Evolutionary conservation across 2,329 filamentous ascomycete genomes (phyloP).

Genomic region (Cercospora sp.): DNA sequence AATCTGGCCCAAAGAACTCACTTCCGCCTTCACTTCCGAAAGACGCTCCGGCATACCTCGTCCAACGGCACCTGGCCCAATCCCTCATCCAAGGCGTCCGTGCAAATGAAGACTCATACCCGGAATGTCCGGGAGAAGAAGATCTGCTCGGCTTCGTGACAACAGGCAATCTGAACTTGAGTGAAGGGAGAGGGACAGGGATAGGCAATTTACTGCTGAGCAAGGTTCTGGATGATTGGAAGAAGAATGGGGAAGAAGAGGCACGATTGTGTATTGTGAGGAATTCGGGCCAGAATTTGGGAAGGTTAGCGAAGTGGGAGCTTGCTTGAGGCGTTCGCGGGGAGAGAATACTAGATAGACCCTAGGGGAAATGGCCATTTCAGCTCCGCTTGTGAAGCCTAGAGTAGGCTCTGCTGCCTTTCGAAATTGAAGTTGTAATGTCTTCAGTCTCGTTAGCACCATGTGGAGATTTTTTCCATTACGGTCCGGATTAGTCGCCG

Average conservation of each 20-base stretch:
- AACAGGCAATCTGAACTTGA: slow-evolving; percentile 77
- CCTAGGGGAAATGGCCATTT: neutral
- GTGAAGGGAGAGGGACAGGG: slow-evolving; percentile 71
- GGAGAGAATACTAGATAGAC: neutral
- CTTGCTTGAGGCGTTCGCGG: slow-evolving; percentile 42
- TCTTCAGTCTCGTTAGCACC: neutral
- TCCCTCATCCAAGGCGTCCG: slow-evolving; percentile 45
- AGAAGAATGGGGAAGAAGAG: slow-evolving; percentile 40
- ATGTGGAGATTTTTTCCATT: too few species aligned
- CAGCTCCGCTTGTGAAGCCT: neutral
- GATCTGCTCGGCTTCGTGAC: slow-evolving; percentile 91
- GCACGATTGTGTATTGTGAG: slow-evolving; percentile 73
- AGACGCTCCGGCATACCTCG: slow-evolving; percentile 46
- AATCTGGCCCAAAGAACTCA: slow-evolving; percentile 29
- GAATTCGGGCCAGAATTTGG: slow-evolving; percentile 74
- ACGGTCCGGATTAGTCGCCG: too few species aligned
- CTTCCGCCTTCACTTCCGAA: slow-evolving; percentile 31
- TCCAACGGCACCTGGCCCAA: slow-evolving; percentile 45
- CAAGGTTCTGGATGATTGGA: slow-evolving; percentile 52
- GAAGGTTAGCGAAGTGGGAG: slow-evolving; percentile 79
- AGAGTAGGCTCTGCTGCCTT: neutral
- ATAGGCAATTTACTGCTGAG: slow-evolving; percentile 68
- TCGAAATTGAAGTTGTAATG: neutral
- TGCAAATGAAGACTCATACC: slow-evolving; percentile 50
- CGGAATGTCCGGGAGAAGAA: slow-evolving; percentile 67